Evolutionary conservation across 1,284 basidiomycete genomes (phyloP).

Genomic region (Cryptococcus sp.): DNA sequence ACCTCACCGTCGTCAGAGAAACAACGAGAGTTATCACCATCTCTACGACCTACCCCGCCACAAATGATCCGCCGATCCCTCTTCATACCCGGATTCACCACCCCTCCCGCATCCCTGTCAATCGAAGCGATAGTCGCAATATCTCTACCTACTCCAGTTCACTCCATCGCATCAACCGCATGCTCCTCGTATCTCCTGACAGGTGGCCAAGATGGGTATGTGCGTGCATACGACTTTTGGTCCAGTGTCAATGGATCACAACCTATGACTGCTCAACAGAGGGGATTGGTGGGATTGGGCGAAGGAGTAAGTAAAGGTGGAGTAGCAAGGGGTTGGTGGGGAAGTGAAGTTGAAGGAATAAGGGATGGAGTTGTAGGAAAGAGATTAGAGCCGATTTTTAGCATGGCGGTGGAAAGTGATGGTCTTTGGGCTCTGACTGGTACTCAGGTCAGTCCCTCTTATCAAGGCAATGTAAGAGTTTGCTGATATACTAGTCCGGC

Average conservation of each 20-base stretch:
- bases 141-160: constrained; percentile 80
- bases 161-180: constrained; percentile 75
- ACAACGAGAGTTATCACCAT: background rate
- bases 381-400: constrained; percentile 68
- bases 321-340: constrained; percentile 83
- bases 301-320: constrained; percentile 89
- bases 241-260: constrained; percentile 79
- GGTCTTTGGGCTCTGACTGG: constrained; percentile 85
- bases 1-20: constrained; percentile 2
- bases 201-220: constrained; percentile 88
- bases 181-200: constrained; percentile 86
- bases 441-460: constrained; percentile 59
- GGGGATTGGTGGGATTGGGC: constrained; percentile 81
- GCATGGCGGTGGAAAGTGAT: constrained; percentile 80
- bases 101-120: constrained; percentile 59
- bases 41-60: constrained; percentile 20
- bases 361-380: constrained; percentile 17
- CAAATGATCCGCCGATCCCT: constrained; percentile 33
- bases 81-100: constrained; percentile 20
- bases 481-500: constrained; percentile 57
- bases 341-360: constrained; percentile 45
- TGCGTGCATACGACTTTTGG: constrained; percentile 89
- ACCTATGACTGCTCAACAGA: constrained; percentile 81
- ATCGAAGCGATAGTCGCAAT: constrained; percentile 92
- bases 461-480: background rate